phyloP scores from a whole-genome alignment of 75 land plant genomes.

The Adiantum capillusveneris region DNA sequence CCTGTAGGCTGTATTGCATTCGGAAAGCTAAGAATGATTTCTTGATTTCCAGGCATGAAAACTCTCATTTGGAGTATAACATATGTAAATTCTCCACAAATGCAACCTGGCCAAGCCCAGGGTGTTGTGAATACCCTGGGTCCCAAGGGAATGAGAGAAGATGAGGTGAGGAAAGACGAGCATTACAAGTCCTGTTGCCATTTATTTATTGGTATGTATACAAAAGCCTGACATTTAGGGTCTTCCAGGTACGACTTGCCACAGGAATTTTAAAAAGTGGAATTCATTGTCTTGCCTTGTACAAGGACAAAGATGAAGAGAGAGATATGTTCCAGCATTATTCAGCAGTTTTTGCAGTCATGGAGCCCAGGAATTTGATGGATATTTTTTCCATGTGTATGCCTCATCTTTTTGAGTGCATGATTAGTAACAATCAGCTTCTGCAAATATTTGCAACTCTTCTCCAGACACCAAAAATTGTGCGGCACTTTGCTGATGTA shows the following conservation, averaged over 20 bases:
- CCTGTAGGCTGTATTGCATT: background rate
- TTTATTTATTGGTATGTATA: background rate
- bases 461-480: slow-evolving; percentile 66
- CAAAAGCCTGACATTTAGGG: background rate
- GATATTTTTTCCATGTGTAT: slow-evolving; percentile 96
- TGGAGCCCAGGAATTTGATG: slow-evolving; percentile 99
- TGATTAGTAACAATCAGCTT: slow-evolving; percentile 72
- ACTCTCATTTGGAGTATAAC: slow-evolving; percentile 98
- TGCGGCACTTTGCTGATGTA: slow-evolving; percentile 89
- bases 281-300: slow-evolving; percentile 79
- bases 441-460: slow-evolving; percentile 80
- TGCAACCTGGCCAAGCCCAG: slow-evolving; percentile 36
- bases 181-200: background rate
- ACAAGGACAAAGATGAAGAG: slow-evolving; percentile 97
- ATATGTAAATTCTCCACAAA: slow-evolving; percentile 66
- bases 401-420: slow-evolving; percentile 94
- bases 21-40: background rate
- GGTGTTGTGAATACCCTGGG: slow-evolving; percentile 34
- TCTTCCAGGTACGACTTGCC: slow-evolving; percentile 78
- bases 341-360: slow-evolving; percentile 77
- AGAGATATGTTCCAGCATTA: slow-evolving; percentile 81
- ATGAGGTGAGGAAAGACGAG: slow-evolving; percentile 79
- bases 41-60: slow-evolving; percentile 79
- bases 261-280: slow-evolving; percentile 95
- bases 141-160: slow-evolving; percentile 93